A percentile compares a stretch with the other conserved stretches of the same genome.
These are phyloP conservation scores for Ogataea angusta DNA, from an alignment of 805 yeast species.

Conservation along the genomic window DNA sequence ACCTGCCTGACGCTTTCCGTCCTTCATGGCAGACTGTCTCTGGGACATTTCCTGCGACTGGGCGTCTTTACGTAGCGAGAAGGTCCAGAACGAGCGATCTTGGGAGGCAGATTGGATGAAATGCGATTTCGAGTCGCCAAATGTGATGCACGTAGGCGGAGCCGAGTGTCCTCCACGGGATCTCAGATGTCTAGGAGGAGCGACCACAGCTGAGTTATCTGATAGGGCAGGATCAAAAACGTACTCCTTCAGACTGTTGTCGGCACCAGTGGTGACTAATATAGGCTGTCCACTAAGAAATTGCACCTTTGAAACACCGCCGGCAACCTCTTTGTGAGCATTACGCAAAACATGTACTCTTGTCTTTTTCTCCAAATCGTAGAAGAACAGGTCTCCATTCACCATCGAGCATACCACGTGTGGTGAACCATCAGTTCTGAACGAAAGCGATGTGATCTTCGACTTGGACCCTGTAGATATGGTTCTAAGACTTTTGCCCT, in stretches of 20 bases:
- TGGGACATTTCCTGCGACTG: slow-evolving; percentile 94
- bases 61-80: slow-evolving; percentile 91
- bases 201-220: slow-evolving; percentile 58
- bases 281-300: slow-evolving; percentile 92
- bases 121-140: slow-evolving; percentile 76
- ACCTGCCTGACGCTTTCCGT: slow-evolving; percentile 56
- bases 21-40: slow-evolving; percentile 44
- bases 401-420: slow-evolving; percentile 77
- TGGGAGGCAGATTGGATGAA: slow-evolving; percentile 80
- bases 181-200: slow-evolving; percentile 88
- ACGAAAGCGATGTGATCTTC: slow-evolving; percentile 61
- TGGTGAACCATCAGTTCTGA: slow-evolving; percentile 86
- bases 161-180: slow-evolving; percentile 97
- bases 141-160: slow-evolving; percentile 74
- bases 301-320: slow-evolving; percentile 71
- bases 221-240: slow-evolving; percentile 92
- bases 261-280: slow-evolving; percentile 84
- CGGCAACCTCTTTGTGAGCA: slow-evolving; percentile 68
- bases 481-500: slow-evolving; percentile 55
- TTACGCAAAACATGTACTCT: slow-evolving; percentile 73
- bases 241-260: slow-evolving; percentile 81
- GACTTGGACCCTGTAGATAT: slow-evolving; percentile 41
- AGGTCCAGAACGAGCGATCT: slow-evolving; percentile 85
- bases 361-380: slow-evolving; percentile 68
- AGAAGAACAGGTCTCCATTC: slow-evolving; percentile 81